Evolutionary conservation across 2,329 filamentous ascomycete genomes (phyloP).

Genomic region (Lachnellula subtilissima): DNA sequence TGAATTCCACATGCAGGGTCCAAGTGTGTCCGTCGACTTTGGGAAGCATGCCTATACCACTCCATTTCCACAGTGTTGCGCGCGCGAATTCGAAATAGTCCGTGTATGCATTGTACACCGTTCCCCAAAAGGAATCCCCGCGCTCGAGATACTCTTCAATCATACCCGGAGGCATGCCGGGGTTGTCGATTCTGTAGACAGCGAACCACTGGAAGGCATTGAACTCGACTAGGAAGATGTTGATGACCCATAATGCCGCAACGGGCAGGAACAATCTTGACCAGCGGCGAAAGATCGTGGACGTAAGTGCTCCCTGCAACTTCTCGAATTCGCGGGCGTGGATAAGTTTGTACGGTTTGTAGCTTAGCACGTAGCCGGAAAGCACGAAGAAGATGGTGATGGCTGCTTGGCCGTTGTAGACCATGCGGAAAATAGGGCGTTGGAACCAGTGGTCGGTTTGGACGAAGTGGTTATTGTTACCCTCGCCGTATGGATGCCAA

Average conservation of each 20-base stretch:
- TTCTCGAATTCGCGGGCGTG: conserved; percentile 31
- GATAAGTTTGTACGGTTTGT: conserved; percentile 35
- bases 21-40: conserved; percentile 1
- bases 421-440: conserved; percentile 38
- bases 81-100: not conserved
- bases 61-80: not conserved
- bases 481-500: not conserved
- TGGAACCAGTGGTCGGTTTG: conserved; percentile 33
- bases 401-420: conserved; percentile 38
- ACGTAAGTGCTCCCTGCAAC: conserved; percentile 36
- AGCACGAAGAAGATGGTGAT: conserved; percentile 45
- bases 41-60: not conserved
- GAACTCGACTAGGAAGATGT: conserved; percentile 3
- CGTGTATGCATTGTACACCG: not conserved
- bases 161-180: not conserved
- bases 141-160: not conserved
- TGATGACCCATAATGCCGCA: not conserved
- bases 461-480: not conserved
- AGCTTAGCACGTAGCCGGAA: conserved; percentile 41
- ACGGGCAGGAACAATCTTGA: conserved; percentile 39
- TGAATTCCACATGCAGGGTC: not conserved
- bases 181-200: not conserved
- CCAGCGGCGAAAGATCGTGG: conserved; percentile 39
- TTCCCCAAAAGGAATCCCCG: not conserved
- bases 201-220: conserved; percentile 1